Conservation (phyloP, 305 asterid genomes). For the Withania somnifera region DNA sequence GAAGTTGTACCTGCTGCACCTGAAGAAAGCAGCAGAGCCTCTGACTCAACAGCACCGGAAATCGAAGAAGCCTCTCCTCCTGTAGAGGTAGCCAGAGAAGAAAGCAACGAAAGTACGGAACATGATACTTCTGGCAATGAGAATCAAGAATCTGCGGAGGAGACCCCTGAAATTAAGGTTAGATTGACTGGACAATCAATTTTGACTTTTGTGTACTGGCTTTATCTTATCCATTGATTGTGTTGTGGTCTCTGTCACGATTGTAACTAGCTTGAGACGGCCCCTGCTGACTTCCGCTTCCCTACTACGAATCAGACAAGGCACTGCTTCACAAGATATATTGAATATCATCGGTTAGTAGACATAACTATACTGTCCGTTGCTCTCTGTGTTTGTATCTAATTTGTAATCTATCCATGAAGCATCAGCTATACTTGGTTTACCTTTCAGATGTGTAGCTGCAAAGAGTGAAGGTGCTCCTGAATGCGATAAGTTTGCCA, state of each 20-base stretch:
- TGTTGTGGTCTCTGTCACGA: background rate
- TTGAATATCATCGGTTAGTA: constrained; percentile 81
- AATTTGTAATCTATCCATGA: background rate
- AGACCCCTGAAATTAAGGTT: constrained; percentile 70
- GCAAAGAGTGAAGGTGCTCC: constrained; percentile 75
- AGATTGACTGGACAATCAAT: background rate
- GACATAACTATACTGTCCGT: background rate
- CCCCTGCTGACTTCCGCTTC: constrained; percentile 94
- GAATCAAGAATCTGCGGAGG: constrained; percentile 47
- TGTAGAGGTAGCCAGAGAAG: constrained; percentile 34
- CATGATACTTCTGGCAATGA: constrained; percentile 25
- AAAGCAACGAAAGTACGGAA: constrained; percentile 36
- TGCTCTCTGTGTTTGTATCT: background rate
- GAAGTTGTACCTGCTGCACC: constrained; percentile 32
- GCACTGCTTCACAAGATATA: constrained; percentile 91
- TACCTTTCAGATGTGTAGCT: constrained; percentile 22
- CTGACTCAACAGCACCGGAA: constrained; percentile 27
- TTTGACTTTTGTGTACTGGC: background rate
- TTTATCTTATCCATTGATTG: background rate
- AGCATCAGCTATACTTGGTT: background rate
- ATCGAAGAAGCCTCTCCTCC: constrained; percentile 32
- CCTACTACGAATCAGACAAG: constrained; percentile 96
- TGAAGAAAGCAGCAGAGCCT: constrained; percentile 26
- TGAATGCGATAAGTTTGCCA: constrained; percentile 74
- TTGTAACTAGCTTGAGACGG: constrained; percentile 72